These are phyloP conservation scores for Noccaea caerulescens DNA, from an alignment of 345 rosid genomes.

Conservation along the genomic window DNA sequence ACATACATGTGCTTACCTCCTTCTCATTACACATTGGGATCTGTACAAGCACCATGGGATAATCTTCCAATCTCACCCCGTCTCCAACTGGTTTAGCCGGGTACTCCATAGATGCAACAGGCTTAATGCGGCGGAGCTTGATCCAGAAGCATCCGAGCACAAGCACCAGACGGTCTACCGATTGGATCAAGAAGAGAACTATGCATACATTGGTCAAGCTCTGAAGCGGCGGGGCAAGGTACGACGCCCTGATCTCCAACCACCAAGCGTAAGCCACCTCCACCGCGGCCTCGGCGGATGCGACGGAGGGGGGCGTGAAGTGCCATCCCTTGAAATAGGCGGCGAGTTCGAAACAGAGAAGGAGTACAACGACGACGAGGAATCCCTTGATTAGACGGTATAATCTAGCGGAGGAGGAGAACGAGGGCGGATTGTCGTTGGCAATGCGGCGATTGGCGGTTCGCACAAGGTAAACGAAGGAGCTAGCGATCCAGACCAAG, in stretches of 20 bases:
- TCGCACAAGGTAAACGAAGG: conserved; percentile 56
- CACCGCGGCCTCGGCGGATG: conserved; percentile 58
- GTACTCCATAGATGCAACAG: conserved; percentile 54
- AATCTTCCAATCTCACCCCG: conserved; percentile 52
- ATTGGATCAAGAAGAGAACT: conserved; percentile 76
- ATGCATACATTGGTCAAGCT: conserved; percentile 73
- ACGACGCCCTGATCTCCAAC: conserved; percentile 70
- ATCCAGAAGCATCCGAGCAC: conserved; percentile 82
- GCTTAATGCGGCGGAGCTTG: conserved; percentile 66
- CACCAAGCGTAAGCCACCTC: conserved; percentile 68
- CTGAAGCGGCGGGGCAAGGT: conserved; percentile 82
- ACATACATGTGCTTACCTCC: conserved; percentile 91
- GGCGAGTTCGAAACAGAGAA: conserved; percentile 66
- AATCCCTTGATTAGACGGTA: conserved; percentile 63
- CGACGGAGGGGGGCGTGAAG: conserved; percentile 78
- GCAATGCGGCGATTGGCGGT: conserved; percentile 78
- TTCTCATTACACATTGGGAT: conserved; percentile 60
- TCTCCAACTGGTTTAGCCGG: conserved; percentile 38
- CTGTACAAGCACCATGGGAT: conserved; percentile 89
- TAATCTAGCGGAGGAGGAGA: conserved; percentile 55
- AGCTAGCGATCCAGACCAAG: conserved; percentile 55
- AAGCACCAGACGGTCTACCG: conserved; percentile 71
- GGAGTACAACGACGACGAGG: conserved; percentile 53
- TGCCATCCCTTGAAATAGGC: conserved; percentile 95
- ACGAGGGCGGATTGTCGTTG: conserved; percentile 41